Evolutionary conservation across 2,329 filamentous ascomycete species (phyloP), one percentile per base, ranked within the genome.

Genomic region (Claviceps fusiformis): DNA sequence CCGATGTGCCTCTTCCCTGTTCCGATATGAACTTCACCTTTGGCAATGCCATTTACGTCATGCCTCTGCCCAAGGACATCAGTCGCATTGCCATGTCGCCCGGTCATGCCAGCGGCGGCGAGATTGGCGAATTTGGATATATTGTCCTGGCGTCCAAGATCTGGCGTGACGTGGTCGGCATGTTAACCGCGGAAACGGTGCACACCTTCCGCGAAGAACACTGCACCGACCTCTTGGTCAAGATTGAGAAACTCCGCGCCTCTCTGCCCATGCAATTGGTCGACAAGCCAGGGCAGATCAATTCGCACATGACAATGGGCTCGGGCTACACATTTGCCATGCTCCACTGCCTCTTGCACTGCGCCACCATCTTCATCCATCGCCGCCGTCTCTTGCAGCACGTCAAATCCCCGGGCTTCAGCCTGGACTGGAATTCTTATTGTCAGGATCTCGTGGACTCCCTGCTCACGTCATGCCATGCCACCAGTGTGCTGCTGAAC

Each of bases 11-110:
- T 2, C 70, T 83, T 43, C 80, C 80, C 1, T 82, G 80, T 65
- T 74, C 75, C 11, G 80, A 82, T 58, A 81, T 82, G 68, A 81
- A 80, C 70, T 83, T 78, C 65, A 78, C 80, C 61, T 83, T 82
- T 64, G 79, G 78, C 48, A 82, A 80, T 58, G 75, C 78, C 46
- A 78, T 81, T 51, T 75, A 71, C 58, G 78, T 82, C 57, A 78
- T 78, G 64, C 81, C 79, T n/a, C 67, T 82, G 35, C 70, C 68
- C 50, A 68, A 72, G 57, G 61, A 77, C 64, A 62, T 70, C 5
- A 65, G 67, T 57, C 65, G 62, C 13, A 58, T 58, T 19, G 46
- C 75, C 63, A 10, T 69, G 64, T 58, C 68, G 58, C 60, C 73
- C 61, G 52, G 67, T 66, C 56, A 74, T 43, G 66, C 67, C 1